A percentile compares a stretch with the other conserved stretches of the same genome.
phyloP scores from a whole-genome alignment of 2,329 filamentous ascomycete species.

The Penicillium italicum region DNA sequence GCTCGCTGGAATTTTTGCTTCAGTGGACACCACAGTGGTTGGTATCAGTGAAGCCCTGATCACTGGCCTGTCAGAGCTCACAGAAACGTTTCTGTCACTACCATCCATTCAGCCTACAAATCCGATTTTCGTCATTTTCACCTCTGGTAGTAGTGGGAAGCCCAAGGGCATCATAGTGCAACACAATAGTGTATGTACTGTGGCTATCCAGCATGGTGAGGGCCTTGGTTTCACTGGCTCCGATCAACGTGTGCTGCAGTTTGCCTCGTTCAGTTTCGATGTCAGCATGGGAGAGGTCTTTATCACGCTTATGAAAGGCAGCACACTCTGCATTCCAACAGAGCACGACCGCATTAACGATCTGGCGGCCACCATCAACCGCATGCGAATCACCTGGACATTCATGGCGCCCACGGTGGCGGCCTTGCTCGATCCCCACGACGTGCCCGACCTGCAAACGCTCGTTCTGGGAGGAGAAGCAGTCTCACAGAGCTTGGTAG shows the following conservation, averaged over 20 bases:
- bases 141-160: conserved; percentile 19
- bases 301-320: conserved; percentile 41
- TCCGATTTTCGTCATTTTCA: conserved; percentile 10
- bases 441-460: conserved; percentile 32
- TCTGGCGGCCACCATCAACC: conserved; percentile 11
- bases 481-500: conserved; percentile 4
- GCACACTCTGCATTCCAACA: conserved; percentile 35
- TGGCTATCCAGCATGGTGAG: conserved; percentile 1
- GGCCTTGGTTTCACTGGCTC: conserved; percentile 11
- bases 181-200: conserved; percentile 6
- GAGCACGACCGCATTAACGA: conserved; percentile 40
- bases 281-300: conserved; percentile 34
- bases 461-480: conserved; percentile 39
- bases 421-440: conserved; percentile 8
- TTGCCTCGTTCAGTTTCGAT: conserved; percentile 42
- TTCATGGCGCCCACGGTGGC: conserved; percentile 58
- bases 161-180: conserved; percentile 20
- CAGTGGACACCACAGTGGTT: neutral
- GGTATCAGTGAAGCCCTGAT: neutral
- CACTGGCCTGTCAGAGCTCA: neutral
- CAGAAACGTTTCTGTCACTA: neutral
- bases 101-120: neutral
- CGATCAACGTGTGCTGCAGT: conserved; percentile 33
- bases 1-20: neutral
- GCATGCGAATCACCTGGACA: conserved; percentile 13